Evolutionary conservation across 2,329 filamentous ascomycete genomes (phyloP).

Genomic region (Periglandula ipomoeae): DNA sequence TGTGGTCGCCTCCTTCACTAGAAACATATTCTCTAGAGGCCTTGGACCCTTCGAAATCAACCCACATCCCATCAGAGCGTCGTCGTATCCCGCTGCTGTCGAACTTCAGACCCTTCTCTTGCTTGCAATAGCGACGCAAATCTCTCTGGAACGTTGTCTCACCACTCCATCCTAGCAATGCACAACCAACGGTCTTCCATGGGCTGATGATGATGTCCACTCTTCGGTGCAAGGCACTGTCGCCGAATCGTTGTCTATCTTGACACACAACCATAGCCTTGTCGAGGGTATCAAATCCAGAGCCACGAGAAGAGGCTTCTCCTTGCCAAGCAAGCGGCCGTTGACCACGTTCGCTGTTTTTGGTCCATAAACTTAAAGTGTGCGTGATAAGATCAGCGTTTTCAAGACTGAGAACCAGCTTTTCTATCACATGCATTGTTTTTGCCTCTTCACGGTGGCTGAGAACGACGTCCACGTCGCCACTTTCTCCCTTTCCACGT

Average conservation of each 20-base stretch:
- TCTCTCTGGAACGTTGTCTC: constrained; percentile 88
- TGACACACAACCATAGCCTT: constrained; percentile 94
- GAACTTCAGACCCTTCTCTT: constrained; percentile 68
- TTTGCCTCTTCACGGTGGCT: constrained; percentile 63
- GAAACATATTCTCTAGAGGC: neutral
- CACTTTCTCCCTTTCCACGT: constrained; percentile 61
- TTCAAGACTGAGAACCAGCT: constrained; percentile 66
- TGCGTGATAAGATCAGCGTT: constrained; percentile 66
- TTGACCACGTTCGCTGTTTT: constrained; percentile 66
- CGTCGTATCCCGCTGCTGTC: constrained; percentile 80
- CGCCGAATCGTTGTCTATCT: constrained; percentile 9
- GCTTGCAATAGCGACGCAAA: constrained; percentile 69
- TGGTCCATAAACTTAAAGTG: constrained; percentile 61
- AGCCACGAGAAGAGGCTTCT: constrained; percentile 23
- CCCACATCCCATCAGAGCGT: constrained; percentile 52
- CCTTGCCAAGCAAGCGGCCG: constrained; percentile 44
- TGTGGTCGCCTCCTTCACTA: constrained; percentile 21
- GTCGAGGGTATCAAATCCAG: constrained; percentile 79
- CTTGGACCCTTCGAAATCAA: constrained; percentile 50
- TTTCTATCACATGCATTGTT: constrained; percentile 61
- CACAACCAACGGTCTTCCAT: constrained; percentile 83
- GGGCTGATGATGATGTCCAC: constrained; percentile 89
- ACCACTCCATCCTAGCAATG: constrained; percentile 79
- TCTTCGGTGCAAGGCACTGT: constrained; percentile 54
- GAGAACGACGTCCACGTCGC: constrained; percentile 81